These are phyloP conservation scores for Trichosporon ovoides DNA, from an alignment of 1,284 basidiomycete species.

Conservation along the genomic window DNA sequence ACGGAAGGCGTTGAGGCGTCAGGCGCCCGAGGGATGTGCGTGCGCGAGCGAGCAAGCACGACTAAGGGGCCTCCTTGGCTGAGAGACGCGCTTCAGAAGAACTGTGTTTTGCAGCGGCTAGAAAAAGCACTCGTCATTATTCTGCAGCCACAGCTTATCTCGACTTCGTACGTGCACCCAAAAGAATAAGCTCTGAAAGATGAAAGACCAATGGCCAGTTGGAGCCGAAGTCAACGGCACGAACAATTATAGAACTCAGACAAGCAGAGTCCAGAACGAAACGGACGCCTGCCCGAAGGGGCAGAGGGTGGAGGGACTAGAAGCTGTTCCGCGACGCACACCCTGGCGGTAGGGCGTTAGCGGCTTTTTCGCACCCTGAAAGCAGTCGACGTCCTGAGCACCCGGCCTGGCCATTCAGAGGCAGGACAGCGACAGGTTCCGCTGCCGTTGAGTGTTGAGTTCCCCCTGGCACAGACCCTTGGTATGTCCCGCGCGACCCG, in stretches of 20 bases:
- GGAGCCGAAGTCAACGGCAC: no score
- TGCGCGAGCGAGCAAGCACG: no score
- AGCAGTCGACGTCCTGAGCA: not conserved
- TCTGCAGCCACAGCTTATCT: no score
- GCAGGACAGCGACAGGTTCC: not conserved
- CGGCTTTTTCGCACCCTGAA: not conserved
- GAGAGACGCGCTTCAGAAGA: no score
- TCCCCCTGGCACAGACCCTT: not conserved
- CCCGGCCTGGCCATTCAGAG: not conserved
- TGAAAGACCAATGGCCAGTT: not conserved
- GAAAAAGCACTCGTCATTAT: not conserved
- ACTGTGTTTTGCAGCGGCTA: no score
- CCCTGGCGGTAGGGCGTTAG: not conserved
- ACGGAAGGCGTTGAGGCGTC: no score
- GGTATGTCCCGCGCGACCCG: constrained; percentile 2
- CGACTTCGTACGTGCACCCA: no score
- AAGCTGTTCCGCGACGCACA: not conserved
- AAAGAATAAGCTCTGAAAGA: no score
- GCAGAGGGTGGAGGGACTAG: not conserved
- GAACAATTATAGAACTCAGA: not conserved
- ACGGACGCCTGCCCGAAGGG: not conserved
- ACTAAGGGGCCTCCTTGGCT: no score
- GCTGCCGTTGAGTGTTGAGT: not conserved
- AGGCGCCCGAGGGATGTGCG: no score
- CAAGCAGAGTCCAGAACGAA: not conserved